phyloP scores from a whole-genome alignment of 2,329 filamentous ascomycete genomes.

The Diaporthe australafricana region DNA sequence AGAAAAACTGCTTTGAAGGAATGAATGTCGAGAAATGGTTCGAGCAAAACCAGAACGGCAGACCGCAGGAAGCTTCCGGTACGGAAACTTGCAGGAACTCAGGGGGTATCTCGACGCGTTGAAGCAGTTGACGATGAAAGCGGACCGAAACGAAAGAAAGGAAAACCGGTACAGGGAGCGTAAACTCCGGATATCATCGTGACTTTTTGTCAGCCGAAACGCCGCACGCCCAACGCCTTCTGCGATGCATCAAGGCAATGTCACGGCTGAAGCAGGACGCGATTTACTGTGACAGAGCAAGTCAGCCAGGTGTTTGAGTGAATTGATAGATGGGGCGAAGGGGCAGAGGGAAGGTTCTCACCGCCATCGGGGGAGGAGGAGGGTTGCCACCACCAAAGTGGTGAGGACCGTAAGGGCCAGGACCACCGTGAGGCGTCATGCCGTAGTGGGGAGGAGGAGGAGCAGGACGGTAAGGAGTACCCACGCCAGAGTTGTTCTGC shows the following conservation, averaged over 20 bases:
- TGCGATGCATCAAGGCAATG: constrained; percentile 39
- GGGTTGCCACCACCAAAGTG: constrained; percentile 55
- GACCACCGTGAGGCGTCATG: constrained; percentile 53
- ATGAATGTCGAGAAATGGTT: constrained; percentile 29
- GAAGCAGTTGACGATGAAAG: constrained; percentile 35
- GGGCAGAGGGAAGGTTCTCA: constrained; percentile 33
- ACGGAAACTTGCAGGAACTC: constrained; percentile 30
- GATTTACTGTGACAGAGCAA: constrained; percentile 26
- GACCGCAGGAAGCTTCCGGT: constrained; percentile 22
- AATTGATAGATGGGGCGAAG: not conserved
- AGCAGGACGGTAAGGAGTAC: constrained; percentile 95
- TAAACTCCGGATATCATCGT: constrained; percentile 37
- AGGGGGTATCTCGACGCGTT: constrained; percentile 34
- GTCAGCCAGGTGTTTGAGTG: constrained; percentile 11
- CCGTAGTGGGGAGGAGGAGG: constrained; percentile 72
- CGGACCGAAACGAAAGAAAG: constrained; percentile 36
- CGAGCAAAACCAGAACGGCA: constrained; percentile 28
- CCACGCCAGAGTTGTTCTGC: constrained; percentile 99
- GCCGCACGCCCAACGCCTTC: constrained; percentile 38
- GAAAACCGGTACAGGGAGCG: constrained; percentile 34
- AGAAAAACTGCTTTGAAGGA: constrained; percentile 28
- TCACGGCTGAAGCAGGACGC: constrained; percentile 34
- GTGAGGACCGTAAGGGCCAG: constrained; percentile 58
- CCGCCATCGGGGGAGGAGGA: constrained; percentile 37
- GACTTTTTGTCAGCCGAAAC: constrained; percentile 38